Evolutionary conservation across 768 basidiomycete genomes (phyloP).

Genomic region (Lactarius indigo): DNA sequence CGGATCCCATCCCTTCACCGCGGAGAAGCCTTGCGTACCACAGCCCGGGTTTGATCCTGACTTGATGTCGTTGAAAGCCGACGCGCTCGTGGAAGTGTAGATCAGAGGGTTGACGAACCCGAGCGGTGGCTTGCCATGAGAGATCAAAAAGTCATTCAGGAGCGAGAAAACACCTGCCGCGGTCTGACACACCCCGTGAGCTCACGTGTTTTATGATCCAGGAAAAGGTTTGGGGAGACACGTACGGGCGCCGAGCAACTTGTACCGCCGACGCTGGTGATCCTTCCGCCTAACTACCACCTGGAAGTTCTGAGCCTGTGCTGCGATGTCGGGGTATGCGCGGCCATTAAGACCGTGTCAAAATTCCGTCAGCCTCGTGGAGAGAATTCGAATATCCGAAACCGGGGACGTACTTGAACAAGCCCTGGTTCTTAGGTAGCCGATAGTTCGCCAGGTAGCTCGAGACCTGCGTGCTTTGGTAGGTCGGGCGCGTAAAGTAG

Average conservation of each 20-base stretch:
- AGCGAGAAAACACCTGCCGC: conserved; percentile 36
- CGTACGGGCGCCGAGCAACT: conserved; percentile 35
- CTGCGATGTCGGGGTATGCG: conserved; percentile 42
- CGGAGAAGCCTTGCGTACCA: conserved; percentile 43
- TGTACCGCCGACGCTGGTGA: conserved; percentile 44
- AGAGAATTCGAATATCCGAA: conserved; percentile 5
- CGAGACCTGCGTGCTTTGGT: conserved; percentile 32
- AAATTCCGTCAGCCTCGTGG: conserved; percentile 2
- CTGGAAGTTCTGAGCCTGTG: conserved; percentile 50
- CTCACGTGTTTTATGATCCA: neutral
- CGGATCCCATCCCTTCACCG: conserved; percentile 25
- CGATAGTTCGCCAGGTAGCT: conserved; percentile 38
- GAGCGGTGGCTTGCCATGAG: conserved; percentile 33
- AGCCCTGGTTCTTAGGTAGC: conserved; percentile 43
- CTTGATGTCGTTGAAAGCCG: conserved; percentile 45
- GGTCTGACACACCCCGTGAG: conserved; percentile 14
- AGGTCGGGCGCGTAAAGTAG: conserved; percentile 33
- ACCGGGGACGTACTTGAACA: conserved; percentile 46
- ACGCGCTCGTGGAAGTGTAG: conserved; percentile 27
- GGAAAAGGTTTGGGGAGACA: neutral
- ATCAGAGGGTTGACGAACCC: conserved; percentile 41
- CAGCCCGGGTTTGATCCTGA: conserved; percentile 66
- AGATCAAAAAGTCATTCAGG: conserved; percentile 38
- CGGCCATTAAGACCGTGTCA: conserved; percentile 30
- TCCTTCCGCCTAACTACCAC: conserved; percentile 49